Evolutionary conservation across 1,139 yeast genomes (phyloP), one percentile per base, ranked within the genome.

Genomic region (Lipomyces yarrowii): DNA sequence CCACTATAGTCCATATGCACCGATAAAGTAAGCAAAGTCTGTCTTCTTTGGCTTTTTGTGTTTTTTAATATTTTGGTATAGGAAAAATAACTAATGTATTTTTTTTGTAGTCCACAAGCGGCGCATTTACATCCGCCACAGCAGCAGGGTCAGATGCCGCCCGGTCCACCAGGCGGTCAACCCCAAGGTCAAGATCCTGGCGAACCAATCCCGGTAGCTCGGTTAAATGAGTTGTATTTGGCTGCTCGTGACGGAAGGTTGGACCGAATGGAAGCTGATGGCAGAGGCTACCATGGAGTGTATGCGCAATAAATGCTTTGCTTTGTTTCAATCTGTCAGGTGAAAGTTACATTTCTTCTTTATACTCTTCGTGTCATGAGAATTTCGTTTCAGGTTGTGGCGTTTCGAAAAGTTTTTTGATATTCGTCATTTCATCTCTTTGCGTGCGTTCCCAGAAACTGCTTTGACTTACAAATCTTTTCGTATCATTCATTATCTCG

Each of bases 211-310:
- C 79, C 80, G 23, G 79, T 78, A 42, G 79, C 79, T 30, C 71
- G 84, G 65, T 80, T 86, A 71, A 82, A 82, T 68, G 83, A 82
- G 72, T 74, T 82, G 60, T 82, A 82, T 69, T 71, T 80, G 56
- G 84, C 84, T 59, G 83, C 84, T 13, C 78, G 83, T 61, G 84
- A 82, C 67, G 84, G 84, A 10, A 80, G 84, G 62, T 72, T 82
- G 56, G 84, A 82, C 71, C 74, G 84, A n/a, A 76, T 82, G 70
- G 84, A 82, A 62, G 77, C 82, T 32, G 81, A 78, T 62, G 74
- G 83, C 4, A 76, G 81, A 62, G 83, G 83, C 3, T 81, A 75
- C 69, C 80, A 78, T 60, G 80, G 80, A 37, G 81, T 79, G 39
- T 78, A 77, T 68, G 80, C 81, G 56, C 80, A 77, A 69, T 78